Base-by-base conservation (phyloP, 352 stramenopile species). In the Blastocystis sp. region DNA sequence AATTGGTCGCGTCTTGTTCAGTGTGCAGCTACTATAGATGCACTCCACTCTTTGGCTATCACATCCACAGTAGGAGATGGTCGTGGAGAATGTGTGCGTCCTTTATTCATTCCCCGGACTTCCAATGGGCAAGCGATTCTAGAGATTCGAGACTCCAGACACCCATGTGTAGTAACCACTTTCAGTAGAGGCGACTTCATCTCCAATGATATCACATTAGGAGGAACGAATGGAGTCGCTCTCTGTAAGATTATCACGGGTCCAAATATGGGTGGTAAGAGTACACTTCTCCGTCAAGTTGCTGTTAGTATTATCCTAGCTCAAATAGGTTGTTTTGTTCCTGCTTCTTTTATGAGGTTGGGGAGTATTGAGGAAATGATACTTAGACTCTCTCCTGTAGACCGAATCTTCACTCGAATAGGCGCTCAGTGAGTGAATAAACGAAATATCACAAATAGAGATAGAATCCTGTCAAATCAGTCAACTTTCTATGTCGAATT, bases 401-500 rank as follows among this genome's bases (percentile, higher is more conserved):
- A 99, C 91, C 95, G 97, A 19, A 98, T 99, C 73, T 99, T 99
- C 91, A 99, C 98, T 24, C 94, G 98, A n/a, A 95, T 99, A 56
- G 97, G 98, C 51, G 97, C 97, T 0, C 97, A 94, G 7, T 90
- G 4, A n/a, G 19, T 37, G 13, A 73, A 59, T 75, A 19, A 5
- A 33, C 19, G 0, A 27, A n/a, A 33, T 51, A 30, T 90, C 1
- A 87, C n/a, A 30, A 5, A 7, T 73, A 90, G 59, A 62, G 98
- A 99, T 91, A 93, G 95, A 54, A 99, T 99, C 77, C 93, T 99
- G 42, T 93, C 95, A 7, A 97, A 97, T 0, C 96, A 99, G 90
- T 98, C 95, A 91, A 99, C 98, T n/a, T 98, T 99, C 70, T 99
- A 97, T 90, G 97, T 99, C 0, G 97, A 98, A 92, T 91, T 99